phyloP scores from a whole-genome alignment of 176 grass and related monocot genomes.

The Areca catechu region DNA sequence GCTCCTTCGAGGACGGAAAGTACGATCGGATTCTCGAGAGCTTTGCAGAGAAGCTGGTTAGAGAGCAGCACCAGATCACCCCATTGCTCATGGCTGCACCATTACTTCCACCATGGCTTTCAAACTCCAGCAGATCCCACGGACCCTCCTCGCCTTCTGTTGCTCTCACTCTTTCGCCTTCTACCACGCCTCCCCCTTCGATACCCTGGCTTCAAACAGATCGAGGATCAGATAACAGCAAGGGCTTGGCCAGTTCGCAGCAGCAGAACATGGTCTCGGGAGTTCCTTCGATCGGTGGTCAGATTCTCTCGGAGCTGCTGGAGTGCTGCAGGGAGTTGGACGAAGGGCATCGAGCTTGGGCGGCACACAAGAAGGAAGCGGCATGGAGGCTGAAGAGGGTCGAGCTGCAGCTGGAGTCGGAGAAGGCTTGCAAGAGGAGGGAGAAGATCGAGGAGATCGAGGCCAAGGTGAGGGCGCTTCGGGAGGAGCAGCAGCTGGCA shows the following conservation, averaged over 20 bases:
- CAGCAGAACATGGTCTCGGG: not conserved
- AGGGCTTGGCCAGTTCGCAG: slow-evolving; percentile 1
- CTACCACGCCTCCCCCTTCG: slow-evolving; percentile 13
- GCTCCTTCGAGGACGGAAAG: slow-evolving; percentile 43
- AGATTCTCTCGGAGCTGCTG: slow-evolving; percentile 29
- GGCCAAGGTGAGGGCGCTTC: slow-evolving; percentile 52
- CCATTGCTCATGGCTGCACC: slow-evolving; percentile 61
- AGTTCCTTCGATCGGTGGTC: not conserved
- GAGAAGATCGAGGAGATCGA: slow-evolving; percentile 77
- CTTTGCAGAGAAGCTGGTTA: slow-evolving; percentile 91
- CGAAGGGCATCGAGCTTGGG: slow-evolving; percentile 77
- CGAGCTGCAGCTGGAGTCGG: slow-evolving; percentile 83
- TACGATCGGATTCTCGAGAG: slow-evolving; percentile 95
- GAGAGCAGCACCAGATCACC: slow-evolving; percentile 36
- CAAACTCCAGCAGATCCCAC: slow-evolving; percentile 24
- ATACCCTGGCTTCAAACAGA: slow-evolving; percentile 6
- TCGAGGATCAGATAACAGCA: not conserved
- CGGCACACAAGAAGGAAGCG: slow-evolving; percentile 71
- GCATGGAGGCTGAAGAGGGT: slow-evolving; percentile 79
- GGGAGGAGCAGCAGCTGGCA: slow-evolving; percentile 55
- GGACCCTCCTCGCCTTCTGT: slow-evolving; percentile 33
- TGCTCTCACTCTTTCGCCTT: slow-evolving; percentile 27
- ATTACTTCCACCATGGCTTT: slow-evolving; percentile 73
- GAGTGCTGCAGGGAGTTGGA: slow-evolving; percentile 76
- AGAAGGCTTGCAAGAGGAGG: slow-evolving; percentile 58